Percentiles rank a stretch among this genome's conserved stretches.
phyloP scores from a whole-genome alignment of 1,284 basidiomycete genomes.

The Cryptococcus sp. region DNA sequence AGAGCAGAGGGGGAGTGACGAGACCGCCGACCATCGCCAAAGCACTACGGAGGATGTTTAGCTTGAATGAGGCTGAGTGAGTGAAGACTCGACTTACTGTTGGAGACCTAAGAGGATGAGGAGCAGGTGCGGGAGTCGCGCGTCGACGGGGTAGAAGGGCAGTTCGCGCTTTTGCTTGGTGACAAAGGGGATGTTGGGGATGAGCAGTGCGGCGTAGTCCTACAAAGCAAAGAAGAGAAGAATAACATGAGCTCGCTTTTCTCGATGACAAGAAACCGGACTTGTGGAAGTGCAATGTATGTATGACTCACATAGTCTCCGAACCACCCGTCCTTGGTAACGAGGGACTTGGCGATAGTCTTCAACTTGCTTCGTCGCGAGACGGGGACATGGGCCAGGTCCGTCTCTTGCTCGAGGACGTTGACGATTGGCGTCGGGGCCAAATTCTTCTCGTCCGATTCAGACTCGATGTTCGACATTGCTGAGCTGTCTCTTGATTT shows the following conservation, averaged over 20 bases:
- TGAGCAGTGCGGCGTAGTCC: conserved; percentile 36
- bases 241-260: background rate
- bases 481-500: background rate
- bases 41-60: conserved; percentile 14
- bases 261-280: too few relatives aligned
- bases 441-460: background rate
- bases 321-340: conserved; percentile 33
- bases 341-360: conserved; percentile 13
- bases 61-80: background rate
- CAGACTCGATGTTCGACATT: background rate
- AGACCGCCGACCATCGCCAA: conserved; percentile 42
- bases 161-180: conserved; percentile 32
- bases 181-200: conserved; percentile 37
- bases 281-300: background rate
- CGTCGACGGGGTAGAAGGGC: conserved; percentile 38
- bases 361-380: conserved; percentile 16
- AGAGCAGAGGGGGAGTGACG: conserved; percentile 35
- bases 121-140: conserved; percentile 33
- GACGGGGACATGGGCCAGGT: conserved; percentile 10
- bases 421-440: conserved; percentile 4
- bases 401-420: conserved; percentile 7
- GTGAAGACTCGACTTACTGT: conserved; percentile 23
- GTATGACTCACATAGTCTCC: conserved; percentile 33
- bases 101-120: conserved; percentile 39
- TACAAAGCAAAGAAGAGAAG: conserved; percentile 1